These are phyloP conservation scores for Sparassis latifolia DNA, from an alignment of 1,284 basidiomycete genomes.

Conservation along the genomic window DNA sequence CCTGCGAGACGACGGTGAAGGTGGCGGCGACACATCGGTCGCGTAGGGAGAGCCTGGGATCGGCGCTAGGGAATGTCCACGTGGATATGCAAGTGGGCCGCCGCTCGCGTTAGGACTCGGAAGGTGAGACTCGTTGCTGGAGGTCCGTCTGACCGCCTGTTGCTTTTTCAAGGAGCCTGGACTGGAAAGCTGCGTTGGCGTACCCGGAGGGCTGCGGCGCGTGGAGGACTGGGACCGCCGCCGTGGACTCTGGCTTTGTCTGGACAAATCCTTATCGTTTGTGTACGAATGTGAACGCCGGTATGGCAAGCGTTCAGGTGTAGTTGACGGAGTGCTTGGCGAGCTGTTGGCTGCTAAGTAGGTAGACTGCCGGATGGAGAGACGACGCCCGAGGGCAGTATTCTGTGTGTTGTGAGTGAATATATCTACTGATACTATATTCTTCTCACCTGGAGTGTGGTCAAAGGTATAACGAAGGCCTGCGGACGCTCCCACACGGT, in stretches of 20 bases:
- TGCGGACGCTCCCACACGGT: slow-evolving; percentile 86
- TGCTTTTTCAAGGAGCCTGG: slow-evolving; percentile 13
- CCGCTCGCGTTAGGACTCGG: slow-evolving; percentile 14
- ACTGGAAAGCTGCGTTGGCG: slow-evolving; percentile 11
- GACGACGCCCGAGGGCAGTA: slow-evolving; percentile 65
- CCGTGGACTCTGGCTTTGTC: slow-evolving; percentile 5
- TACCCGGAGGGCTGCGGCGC: background rate
- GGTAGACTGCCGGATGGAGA: slow-evolving; percentile 28
- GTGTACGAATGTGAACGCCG: slow-evolving; percentile 21
- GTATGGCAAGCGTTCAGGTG: slow-evolving; percentile 26
- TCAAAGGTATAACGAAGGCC: slow-evolving; percentile 86
- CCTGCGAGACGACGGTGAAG: slow-evolving; percentile 26
- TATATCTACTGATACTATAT: background rate
- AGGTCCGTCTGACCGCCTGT: slow-evolving; percentile 8
- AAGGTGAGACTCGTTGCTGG: slow-evolving; percentile 13
- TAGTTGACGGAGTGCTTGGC: slow-evolving; percentile 23
- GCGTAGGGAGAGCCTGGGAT: slow-evolving; percentile 56
- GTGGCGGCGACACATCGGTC: slow-evolving; percentile 43
- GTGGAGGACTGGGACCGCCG: slow-evolving; percentile 21
- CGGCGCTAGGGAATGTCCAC: slow-evolving; percentile 42
- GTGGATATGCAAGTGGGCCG: slow-evolving; percentile 24
- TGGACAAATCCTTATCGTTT: slow-evolving; percentile 14
- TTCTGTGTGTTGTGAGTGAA: slow-evolving; percentile 37
- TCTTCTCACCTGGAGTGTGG: slow-evolving; percentile 68
- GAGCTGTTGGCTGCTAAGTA: no score